Conservation (phyloP, 805 yeast genomes). For the Candida endomychidarum region DNA sequence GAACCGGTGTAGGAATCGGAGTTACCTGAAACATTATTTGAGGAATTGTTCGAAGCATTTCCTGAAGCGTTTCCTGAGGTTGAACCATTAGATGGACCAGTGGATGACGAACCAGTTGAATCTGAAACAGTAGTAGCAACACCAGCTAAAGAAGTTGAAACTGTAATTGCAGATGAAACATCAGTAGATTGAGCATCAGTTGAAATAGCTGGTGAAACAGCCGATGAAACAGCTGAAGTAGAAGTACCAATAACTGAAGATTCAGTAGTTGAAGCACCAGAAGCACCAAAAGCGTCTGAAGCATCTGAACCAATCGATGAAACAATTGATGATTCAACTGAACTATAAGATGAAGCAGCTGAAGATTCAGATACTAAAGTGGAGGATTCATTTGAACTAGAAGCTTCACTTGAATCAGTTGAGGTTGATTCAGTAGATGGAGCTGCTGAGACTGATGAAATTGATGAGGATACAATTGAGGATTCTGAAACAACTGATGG, state of each 20-base stretch:
- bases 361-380: too few species aligned
- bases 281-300: background rate
- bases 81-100: background rate
- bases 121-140: background rate
- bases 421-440: background rate
- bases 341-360: slow-evolving; percentile 9
- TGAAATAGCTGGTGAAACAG: background rate
- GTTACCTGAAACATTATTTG: background rate
- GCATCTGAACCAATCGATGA: background rate
- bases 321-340: background rate
- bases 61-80: background rate
- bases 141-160: background rate
- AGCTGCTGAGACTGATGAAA: background rate
- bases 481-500: background rate
- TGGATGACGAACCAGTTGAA: background rate
- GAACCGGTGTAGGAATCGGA: background rate
- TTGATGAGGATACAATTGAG: background rate
- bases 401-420: background rate
- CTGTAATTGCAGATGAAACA: background rate
- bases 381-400: too few species aligned
- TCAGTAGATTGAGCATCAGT: background rate
- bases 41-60: background rate
- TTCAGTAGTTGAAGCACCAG: background rate
- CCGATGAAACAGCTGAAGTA: background rate
- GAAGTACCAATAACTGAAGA: background rate